phyloP scores from a whole-genome alignment of 2,329 filamentous ascomycete genomes.

The Neocatenulostroma microsporum region DNA sequence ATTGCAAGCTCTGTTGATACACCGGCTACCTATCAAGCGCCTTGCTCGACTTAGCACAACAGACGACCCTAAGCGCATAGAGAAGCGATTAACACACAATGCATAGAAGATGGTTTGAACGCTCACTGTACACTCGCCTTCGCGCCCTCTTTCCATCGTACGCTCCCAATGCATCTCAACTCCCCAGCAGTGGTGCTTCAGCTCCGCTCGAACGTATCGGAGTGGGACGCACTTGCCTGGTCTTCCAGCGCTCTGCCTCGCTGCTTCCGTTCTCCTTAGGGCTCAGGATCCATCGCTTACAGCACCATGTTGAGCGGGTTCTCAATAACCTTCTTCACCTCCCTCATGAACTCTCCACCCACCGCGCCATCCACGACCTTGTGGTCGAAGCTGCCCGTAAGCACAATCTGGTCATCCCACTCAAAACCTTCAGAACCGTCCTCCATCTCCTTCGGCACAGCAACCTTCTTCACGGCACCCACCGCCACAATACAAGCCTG shows the following conservation, averaged over 20 bases:
- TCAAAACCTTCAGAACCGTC: conserved; percentile 66
- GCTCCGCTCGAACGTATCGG: neutral
- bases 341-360: conserved; percentile 91
- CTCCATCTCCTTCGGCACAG: conserved; percentile 75
- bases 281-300: conserved; percentile 46
- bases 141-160: neutral
- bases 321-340: conserved; percentile 96
- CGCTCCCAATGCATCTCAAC: neutral
- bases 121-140: conserved; percentile 2
- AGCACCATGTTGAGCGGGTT: conserved; percentile 92
- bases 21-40: neutral
- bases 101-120: neutral
- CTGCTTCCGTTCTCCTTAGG: no score
- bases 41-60: neutral
- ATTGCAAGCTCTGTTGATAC: neutral
- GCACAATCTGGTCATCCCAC: conserved; percentile 95
- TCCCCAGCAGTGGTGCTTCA: neutral
- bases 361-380: conserved; percentile 96
- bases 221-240: neutral
- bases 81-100: conserved; percentile 4
- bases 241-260: neutral
- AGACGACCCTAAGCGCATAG: neutral
- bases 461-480: conserved; percentile 91
- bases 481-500: conserved; percentile 94
- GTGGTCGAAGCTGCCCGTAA: conserved; percentile 97